Base-by-base conservation (phyloP, 2,329 filamentous ascomycete genomes). In the Aciculosporium take region DNA sequence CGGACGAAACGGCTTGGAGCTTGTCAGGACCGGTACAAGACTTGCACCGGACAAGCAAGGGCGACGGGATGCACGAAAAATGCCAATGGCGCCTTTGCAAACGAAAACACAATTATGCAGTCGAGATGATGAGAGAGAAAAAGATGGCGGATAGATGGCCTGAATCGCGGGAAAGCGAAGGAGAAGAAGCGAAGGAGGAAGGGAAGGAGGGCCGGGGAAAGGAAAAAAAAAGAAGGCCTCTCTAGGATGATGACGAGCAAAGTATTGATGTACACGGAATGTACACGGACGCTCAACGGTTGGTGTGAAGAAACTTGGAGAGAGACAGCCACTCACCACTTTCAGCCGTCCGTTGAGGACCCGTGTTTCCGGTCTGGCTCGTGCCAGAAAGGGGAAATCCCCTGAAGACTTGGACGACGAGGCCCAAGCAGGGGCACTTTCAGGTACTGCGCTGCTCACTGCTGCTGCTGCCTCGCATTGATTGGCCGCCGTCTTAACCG, bases 31-130 rank as follows among this genome's bases (percentile, higher is more conserved):
- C 32, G 27, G 37, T 25, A 44, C 32, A 40, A 38, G 27, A 41
- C 18, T 21, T 25, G 42, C 36, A 35, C 31, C 37, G 38, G 17
- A 23, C 39, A 47, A 48, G 49, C 40, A 62, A 61, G 53, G 58
- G 61, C 51, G 59, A 61, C 59, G 53, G 54, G 56, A 59, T 60
- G 49, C 45, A 32, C 8, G 48, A 53, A 54, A 56, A 34, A 31
- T 34, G 37, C 17, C 43, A 33, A 37, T 29, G 39, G 13, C 20
- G n/a, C 29, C 30, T 41, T 35, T 31, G 30, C 24, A 12, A 39
- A 21, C 30, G 31, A 36, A 38, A 18, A 41, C 28, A 18, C 29
- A 31, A 33, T 41, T 18, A n/a, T n/a, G 23, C 34, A 7, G 24
- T 7, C 25, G 8, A 23, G 29, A 28, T 35, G 56, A 53, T 51